Evolutionary conservation across 2,329 filamentous ascomycete species (phyloP).

Genomic region (Calonectria pteridis): DNA sequence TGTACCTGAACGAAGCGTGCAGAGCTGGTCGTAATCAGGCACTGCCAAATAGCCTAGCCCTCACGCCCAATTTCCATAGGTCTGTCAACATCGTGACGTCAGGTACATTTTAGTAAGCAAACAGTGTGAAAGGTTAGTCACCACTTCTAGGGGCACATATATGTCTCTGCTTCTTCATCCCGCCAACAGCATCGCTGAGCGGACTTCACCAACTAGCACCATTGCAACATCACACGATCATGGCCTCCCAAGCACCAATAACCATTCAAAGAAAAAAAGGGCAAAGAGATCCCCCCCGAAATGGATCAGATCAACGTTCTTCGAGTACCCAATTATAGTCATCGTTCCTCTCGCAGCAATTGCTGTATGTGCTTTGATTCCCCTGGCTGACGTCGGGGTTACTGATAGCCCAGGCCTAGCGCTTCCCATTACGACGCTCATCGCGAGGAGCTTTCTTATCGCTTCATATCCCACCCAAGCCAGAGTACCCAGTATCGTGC

Average conservation of each 20-base stretch:
- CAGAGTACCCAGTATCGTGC: too few relatives aligned
- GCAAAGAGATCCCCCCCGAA: slow-evolving; percentile 46
- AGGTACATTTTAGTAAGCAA: neutral
- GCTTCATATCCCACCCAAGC: too few relatives aligned
- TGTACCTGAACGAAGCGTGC: too few relatives aligned
- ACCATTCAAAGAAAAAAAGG: slow-evolving; percentile 13
- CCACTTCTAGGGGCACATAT: neutral
- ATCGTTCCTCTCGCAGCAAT: slow-evolving; percentile 56
- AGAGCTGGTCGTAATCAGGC: too few relatives aligned
- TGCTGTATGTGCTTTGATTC: slow-evolving; percentile 38
- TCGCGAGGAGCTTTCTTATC: slow-evolving; percentile 72
- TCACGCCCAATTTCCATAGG: too few relatives aligned
- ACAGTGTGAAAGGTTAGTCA: neutral
- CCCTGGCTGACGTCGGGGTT: neutral
- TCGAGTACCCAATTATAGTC: slow-evolving; percentile 71
- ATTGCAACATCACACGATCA: neutral
- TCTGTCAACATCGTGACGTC: slow-evolving; percentile 10
- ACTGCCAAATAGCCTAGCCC: too few relatives aligned
- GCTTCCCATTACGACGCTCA: slow-evolving; percentile 59
- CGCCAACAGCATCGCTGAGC: neutral
- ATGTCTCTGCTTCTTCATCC: neutral
- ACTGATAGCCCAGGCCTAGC: slow-evolving; percentile 58
- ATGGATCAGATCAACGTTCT: slow-evolving; percentile 70
- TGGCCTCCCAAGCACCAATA: neutral
- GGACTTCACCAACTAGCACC: neutral